Base-by-base conservation (phyloP, 148 eudicot genomes). In the Cornus controversa region DNA sequence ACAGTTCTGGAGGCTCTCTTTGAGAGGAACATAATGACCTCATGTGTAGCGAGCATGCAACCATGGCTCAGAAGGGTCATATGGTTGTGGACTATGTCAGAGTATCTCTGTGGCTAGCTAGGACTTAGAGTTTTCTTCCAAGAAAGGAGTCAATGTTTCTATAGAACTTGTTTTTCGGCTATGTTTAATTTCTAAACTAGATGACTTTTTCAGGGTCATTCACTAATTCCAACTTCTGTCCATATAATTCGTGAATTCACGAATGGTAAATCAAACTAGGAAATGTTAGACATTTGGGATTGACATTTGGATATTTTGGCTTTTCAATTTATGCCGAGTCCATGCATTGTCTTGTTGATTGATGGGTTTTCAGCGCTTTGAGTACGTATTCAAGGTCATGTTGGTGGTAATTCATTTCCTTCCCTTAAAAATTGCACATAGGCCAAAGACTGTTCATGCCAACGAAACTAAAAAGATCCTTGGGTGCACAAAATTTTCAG, bases 401-500 rank as follows among this genome's bases (percentile, higher is more conserved):
- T 50, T 50, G 57, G 57, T 50, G 57, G 57, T 13, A 50, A 7
- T 16, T 50, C 20, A 50, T 0, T 50, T 50, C 7, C 50, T 16
- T 15, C 20, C 20, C 20, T 7, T 50, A 13, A 90, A 83, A 72
- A 63, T 75, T 79, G 67, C 90, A 62, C 86, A 92, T 84, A 93
- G 93, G 40, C 88, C 83, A 65, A 87, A 66, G 8, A 80, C 69
- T 79, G 76, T 73, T 60, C 82, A 66, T 27, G 75, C 81, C 67
- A 83, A 84, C 73, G 85, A 86, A 73, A 50, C 75, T 69, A 80
- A 45, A 87, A 83, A 62, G 97, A 90, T 75, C 97, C 97, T 67
- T 92, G 91, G 97, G 93, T 92, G 37, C 97, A 92, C 85, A 92
- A 92, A 92, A 89, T 74, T 92, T 92, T 81, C 97, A 92, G 90